These are phyloP conservation scores for Pseudogymnoascus sp. DNA, from an alignment of 2,329 filamentous ascomycete genomes.

Conservation along the genomic window DNA sequence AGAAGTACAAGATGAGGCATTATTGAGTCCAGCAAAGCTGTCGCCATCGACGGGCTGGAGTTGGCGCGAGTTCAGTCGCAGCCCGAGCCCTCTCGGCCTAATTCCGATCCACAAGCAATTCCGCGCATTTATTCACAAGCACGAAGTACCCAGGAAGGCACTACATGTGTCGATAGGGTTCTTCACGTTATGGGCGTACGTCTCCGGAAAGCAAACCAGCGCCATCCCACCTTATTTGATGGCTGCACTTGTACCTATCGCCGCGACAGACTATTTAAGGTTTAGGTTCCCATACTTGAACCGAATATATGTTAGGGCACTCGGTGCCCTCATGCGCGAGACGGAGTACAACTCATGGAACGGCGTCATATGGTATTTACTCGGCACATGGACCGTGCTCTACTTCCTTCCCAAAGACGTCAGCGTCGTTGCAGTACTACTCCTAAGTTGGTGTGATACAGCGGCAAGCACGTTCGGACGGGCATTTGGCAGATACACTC, in stretches of 20 bases:
- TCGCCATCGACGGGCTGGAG: conserved; percentile 59
- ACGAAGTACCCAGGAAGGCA: conserved; percentile 90
- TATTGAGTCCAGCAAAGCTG: conserved; percentile 22
- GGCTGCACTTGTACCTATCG: conserved; percentile 72
- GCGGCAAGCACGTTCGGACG: conserved; percentile 91
- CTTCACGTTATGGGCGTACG: conserved; percentile 79
- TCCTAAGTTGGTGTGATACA: conserved; percentile 97
- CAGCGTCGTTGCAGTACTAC: conserved; percentile 76
- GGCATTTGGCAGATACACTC: conserved; percentile 82
- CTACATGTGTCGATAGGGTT: conserved; percentile 97
- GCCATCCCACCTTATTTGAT: conserved; percentile 81
- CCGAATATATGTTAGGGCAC: conserved; percentile 69
- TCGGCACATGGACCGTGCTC: conserved; percentile 81
- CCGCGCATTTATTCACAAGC: conserved; percentile 85
- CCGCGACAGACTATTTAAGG: conserved; percentile 70
- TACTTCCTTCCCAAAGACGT: conserved; percentile 89
- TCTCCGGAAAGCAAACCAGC: conserved; percentile 64
- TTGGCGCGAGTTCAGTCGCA: conserved; percentile 84
- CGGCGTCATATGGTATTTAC: conserved; percentile 91
- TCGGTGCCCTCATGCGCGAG: conserved; percentile 94
- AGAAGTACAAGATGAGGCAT: neutral
- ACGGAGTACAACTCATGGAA: conserved; percentile 92
- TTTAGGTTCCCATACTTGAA: conserved; percentile 79
- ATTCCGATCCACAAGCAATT: conserved; percentile 94
- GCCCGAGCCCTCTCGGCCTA: conserved; percentile 82